Percentiles rank a stretch among this genome's conserved stretches.
Conservation (phyloP, 176 grass and related monocot species). For the Alopecurus myosuroides region DNA sequence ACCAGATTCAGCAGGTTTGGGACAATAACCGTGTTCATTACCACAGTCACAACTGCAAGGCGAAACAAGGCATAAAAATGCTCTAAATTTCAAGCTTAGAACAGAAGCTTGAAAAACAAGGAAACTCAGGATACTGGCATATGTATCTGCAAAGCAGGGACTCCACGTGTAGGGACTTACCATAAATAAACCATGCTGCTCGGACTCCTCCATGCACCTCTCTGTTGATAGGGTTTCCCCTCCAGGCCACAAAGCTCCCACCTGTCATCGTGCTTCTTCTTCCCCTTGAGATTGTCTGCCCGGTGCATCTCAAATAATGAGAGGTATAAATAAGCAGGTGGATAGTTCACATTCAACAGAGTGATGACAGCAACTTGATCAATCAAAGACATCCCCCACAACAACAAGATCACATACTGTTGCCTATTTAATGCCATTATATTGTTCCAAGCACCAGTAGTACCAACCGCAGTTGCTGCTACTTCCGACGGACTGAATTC, state of each 20-base stretch:
- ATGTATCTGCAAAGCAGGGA: background rate
- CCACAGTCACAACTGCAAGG: conserved; percentile 28
- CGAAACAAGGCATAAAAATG: background rate
- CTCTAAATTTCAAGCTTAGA: background rate
- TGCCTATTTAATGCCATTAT: conserved; percentile 5
- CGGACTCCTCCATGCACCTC: conserved; percentile 60
- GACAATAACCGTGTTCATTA: conserved; percentile 17
- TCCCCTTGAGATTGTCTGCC: background rate
- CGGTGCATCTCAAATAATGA: background rate
- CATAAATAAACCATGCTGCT: conserved; percentile 53
- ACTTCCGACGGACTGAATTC: background rate
- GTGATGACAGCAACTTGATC: conserved; percentile 21
- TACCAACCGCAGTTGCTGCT: background rate
- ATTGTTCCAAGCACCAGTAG: background rate
- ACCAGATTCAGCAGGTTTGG: conserved; percentile 56
- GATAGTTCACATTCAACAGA: background rate
- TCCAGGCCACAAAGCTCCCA: conserved; percentile 55
- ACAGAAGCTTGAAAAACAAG: background rate
- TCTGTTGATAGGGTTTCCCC: conserved; percentile 42
- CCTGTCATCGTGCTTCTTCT: conserved; percentile 39
- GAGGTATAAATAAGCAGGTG: conserved; percentile 19
- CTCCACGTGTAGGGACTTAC: conserved; percentile 35
- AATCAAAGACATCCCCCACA: background rate
- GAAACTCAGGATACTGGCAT: background rate
- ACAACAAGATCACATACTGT: background rate